A percentile compares a stretch with the other conserved stretches of the same genome.
Conservation (phyloP, 202 grass and related monocot genomes). For the Carex sylvatica region DNA sequence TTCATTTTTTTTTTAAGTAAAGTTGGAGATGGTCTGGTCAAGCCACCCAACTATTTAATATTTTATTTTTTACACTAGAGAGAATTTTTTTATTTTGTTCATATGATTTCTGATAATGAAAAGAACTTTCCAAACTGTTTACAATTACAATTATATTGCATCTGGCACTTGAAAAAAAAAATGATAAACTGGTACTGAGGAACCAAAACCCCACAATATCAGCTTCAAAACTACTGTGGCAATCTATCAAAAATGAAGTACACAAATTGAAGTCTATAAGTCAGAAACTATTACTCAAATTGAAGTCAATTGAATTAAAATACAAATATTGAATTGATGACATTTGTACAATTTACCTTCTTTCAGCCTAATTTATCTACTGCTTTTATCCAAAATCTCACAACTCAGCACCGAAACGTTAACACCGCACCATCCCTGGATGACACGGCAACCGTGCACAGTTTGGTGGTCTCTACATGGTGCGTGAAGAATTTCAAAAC, state of each 20-base stretch:
- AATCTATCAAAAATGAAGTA: not conserved
- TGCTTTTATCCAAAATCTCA: not conserved
- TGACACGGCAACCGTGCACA: constrained; percentile 63
- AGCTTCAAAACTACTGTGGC: not conserved
- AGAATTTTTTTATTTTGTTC: not conserved
- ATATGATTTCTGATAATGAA: not conserved
- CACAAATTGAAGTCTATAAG: not conserved
- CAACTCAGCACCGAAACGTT: constrained; percentile 66
- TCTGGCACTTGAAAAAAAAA: not conserved
- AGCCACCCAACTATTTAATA: no score
- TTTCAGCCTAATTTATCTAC: constrained; percentile 15
- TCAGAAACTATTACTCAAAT: not conserved
- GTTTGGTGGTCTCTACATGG: constrained; percentile 60
- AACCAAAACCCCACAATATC: not conserved
- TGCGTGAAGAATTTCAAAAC: constrained; percentile 78
- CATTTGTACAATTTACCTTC: constrained; percentile 14
- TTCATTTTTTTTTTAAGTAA: not conserved
- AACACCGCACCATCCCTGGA: constrained; percentile 56
- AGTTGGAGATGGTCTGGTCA: no score
- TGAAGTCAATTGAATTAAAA: constrained; percentile 14
- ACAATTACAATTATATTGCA: no score
- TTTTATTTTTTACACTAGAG: not conserved
- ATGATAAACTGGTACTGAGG: not conserved
- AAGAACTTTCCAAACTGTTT: not conserved
- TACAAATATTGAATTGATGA: constrained; percentile 10